Percentiles rank a stretch among this genome's conserved stretches.
Conservation (phyloP, 2,329 filamentous ascomycete genomes). For the Colletotrichum sp. region DNA sequence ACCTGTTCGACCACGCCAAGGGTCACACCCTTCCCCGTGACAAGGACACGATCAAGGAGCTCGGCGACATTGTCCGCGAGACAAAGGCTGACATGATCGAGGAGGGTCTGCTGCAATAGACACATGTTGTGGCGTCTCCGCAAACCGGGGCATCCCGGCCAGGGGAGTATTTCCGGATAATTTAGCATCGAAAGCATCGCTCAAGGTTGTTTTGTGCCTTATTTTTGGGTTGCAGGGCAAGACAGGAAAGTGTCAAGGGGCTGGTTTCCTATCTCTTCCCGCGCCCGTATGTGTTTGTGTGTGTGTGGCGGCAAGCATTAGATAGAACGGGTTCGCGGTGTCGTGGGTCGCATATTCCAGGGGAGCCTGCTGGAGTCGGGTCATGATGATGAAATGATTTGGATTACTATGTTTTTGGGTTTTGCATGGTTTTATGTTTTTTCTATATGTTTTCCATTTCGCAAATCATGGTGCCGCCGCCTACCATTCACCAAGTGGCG, state of each 20-base stretch:
- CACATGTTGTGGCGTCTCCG: background rate
- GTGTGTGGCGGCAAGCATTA: background rate
- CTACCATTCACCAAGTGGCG: background rate
- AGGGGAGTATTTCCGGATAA: background rate
- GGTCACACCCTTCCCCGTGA: constrained; percentile 67
- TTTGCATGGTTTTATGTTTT: background rate
- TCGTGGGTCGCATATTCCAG: background rate
- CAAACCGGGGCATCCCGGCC: background rate
- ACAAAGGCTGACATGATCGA: constrained; percentile 17
- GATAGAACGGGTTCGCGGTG: background rate
- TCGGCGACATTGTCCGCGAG: constrained; percentile 48
- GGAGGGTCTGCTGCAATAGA: constrained; percentile 5
- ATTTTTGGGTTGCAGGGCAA: background rate
- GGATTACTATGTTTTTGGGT: background rate
- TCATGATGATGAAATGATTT: constrained; percentile 3
- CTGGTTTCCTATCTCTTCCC: background rate
- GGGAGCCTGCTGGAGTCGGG: constrained; percentile 19
- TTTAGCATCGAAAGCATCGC: background rate
- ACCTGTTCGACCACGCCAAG: constrained; percentile 70
- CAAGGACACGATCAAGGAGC: constrained; percentile 50
- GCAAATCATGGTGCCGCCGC: background rate
- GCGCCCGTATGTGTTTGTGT: background rate
- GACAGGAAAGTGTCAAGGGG: background rate
- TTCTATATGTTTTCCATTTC: background rate
- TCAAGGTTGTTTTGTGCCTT: background rate